Conservation (phyloP, 495 filamentous ascomycete species). For the Penicillium ochrochloron region DNA sequence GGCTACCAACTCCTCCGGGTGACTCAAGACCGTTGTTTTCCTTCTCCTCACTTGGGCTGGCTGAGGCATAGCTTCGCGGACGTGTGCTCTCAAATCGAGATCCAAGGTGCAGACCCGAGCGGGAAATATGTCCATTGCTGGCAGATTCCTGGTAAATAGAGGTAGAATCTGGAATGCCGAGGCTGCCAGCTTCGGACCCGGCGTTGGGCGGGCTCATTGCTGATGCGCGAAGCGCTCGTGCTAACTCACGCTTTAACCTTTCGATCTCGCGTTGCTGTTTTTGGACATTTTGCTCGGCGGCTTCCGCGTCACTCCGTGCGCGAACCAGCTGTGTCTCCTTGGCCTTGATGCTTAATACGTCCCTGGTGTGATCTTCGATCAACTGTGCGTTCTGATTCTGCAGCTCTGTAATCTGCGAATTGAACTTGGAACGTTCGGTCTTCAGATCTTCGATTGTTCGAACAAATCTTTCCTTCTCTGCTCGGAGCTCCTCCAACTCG, state of each 20-base stretch:
- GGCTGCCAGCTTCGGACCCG: conserved; percentile 38
- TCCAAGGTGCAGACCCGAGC: conserved; percentile 43
- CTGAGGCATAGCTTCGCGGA: conserved; percentile 69
- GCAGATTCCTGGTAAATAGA: conserved; percentile 44
- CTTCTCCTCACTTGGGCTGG: conserved; percentile 78
- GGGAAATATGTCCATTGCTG: conserved; percentile 37
- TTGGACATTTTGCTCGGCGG: conserved; percentile 80
- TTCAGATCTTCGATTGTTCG: conserved; percentile 76
- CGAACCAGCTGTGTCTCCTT: conserved; percentile 97
- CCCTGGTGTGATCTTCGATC: conserved; percentile 95
- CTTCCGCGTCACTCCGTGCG: conserved; percentile 85
- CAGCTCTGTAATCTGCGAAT: conserved; percentile 81
- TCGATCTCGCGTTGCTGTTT: conserved; percentile 89
- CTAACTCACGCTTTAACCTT: conserved; percentile 79
- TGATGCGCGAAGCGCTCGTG: conserved; percentile 50
- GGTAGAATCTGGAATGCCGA: conserved; percentile 39
- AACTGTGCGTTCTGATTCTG: conserved; percentile 95
- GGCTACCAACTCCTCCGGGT: conserved; percentile 39
- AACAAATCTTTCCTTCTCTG: conserved; percentile 76
- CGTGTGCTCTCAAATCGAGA: conserved; percentile 45
- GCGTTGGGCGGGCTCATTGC: conserved; percentile 46
- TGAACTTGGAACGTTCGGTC: conserved; percentile 71
- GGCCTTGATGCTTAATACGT: conserved; percentile 93
- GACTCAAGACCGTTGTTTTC: conserved; percentile 64
- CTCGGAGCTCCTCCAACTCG: conserved; percentile 85